Conservation (phyloP, 2,329 filamentous ascomycete genomes). For the Sporothrix protearum region DNA sequence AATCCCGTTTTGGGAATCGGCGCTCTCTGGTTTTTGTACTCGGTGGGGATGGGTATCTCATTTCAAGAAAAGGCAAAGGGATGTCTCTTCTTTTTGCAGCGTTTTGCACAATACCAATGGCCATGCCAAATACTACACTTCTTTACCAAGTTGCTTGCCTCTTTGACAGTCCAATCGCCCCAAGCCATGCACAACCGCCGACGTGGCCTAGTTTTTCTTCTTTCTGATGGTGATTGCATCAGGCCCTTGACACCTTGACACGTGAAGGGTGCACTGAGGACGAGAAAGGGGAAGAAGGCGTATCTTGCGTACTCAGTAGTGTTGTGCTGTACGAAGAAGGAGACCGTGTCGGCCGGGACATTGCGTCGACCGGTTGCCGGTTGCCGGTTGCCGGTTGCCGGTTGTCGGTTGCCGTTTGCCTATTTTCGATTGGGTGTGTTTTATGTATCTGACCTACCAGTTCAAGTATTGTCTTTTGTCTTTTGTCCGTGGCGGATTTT, state of each 20-base stretch:
- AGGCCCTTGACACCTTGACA: neutral
- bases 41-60: neutral
- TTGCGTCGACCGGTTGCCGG: neutral
- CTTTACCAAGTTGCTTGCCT: neutral
- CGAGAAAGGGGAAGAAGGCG: too few species aligned
- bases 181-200: neutral
- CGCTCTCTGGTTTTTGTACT: conserved; percentile 1
- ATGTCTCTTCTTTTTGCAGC: neutral
- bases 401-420: too few species aligned
- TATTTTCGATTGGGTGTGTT: too few species aligned
- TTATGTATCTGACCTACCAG: too few species aligned
- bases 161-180: neutral
- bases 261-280: neutral
- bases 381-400: too few species aligned
- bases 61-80: neutral
- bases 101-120: neutral
- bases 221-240: neutral
- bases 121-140: neutral
- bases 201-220: neutral
- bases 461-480: too few species aligned
- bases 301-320: too few species aligned
- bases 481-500: neutral
- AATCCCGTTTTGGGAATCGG: conserved; percentile 13
- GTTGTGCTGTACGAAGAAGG: neutral
- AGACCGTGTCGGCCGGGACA: neutral